A percentile compares a stretch with the other conserved stretches of the same genome.
These are phyloP conservation scores for Chloranthus sessilifolius DNA, from an alignment of 164 flowering plant genomes.

Conservation along the genomic window DNA sequence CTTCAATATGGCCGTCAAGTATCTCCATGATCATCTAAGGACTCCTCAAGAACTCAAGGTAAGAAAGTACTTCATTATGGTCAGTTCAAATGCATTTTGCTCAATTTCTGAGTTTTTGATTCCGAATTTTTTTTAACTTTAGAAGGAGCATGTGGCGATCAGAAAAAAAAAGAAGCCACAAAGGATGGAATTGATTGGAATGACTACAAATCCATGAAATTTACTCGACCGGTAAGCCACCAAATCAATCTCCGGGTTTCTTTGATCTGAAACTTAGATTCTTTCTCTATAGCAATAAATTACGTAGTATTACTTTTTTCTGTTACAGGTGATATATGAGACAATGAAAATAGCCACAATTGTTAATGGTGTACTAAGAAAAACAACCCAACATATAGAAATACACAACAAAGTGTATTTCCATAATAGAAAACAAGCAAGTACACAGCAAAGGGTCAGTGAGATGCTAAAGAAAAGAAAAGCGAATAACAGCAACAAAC, in stretches of 20 bases:
- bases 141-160: conserved; percentile 47
- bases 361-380: conserved; percentile 49
- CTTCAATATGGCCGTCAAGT: conserved; percentile 70
- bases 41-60: conserved; percentile 61
- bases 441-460: too few species aligned
- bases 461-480: too few species aligned
- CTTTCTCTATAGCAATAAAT: too few species aligned
- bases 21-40: conserved; percentile 66
- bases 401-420: too few species aligned
- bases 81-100: too few species aligned
- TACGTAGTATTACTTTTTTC: too few species aligned
- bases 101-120: too few species aligned
- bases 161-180: conserved; percentile 28
- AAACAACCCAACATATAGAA: conserved; percentile 37
- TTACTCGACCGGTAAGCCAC: conserved; percentile 43
- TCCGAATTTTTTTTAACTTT: conserved; percentile 1
- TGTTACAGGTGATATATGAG: conserved; percentile 45
- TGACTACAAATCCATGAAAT: conserved; percentile 46
- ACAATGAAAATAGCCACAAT: conserved; percentile 43
- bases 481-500: too few species aligned
- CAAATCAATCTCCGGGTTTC: background rate
- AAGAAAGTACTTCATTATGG: conserved; percentile 10
- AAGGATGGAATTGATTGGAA: conserved; percentile 37
- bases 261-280: background rate
- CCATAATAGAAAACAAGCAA: too few species aligned